Percentiles rank a stretch among this genome's conserved stretches.
Evolutionary conservation across 352 stramenopile genomes (phyloP).

Genomic region (Pythium brassicae): DNA sequence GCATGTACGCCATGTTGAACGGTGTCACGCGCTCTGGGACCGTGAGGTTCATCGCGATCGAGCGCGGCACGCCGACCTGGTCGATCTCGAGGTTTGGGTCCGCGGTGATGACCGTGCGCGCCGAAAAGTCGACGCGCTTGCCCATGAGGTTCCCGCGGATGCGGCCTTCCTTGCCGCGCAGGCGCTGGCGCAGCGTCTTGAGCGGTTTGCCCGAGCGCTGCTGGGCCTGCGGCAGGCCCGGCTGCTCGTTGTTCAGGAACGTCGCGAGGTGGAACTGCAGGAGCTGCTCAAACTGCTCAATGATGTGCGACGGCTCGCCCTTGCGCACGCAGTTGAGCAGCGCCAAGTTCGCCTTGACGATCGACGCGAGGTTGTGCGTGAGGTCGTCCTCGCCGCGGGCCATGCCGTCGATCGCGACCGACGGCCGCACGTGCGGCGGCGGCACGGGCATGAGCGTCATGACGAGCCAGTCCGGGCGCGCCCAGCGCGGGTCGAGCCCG

Average conservation of each 20-base stretch:
- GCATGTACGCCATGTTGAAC: slow-evolving; percentile 97
- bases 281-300: slow-evolving; percentile 91
- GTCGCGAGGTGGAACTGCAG: slow-evolving; percentile 85
- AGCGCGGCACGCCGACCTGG: slow-evolving; percentile 97
- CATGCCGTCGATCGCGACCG: slow-evolving; percentile 93
- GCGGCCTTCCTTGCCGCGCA: slow-evolving; percentile 97
- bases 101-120: slow-evolving; percentile 98
- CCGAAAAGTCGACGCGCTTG: slow-evolving; percentile 99
- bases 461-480: slow-evolving; percentile 98
- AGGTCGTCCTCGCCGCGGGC: slow-evolving; percentile 97
- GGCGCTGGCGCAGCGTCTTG: slow-evolving; percentile 96
- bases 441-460: slow-evolving; percentile 98
- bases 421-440: slow-evolving; percentile 96
- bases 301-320: slow-evolving; percentile 94
- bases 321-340: slow-evolving; percentile 94
- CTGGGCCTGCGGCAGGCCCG: slow-evolving; percentile 93
- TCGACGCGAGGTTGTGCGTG: slow-evolving; percentile 97
- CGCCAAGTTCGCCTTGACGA: slow-evolving; percentile 98
- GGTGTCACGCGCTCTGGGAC: slow-evolving; percentile 98
- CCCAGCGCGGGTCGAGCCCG: slow-evolving; percentile 93
- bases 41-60: slow-evolving; percentile 98
- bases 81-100: slow-evolving; percentile 99
- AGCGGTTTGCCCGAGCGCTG: slow-evolving; percentile 96
- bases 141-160: slow-evolving; percentile 99
- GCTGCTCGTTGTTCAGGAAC: slow-evolving; percentile 98